Base-by-base conservation (phyloP, 139 green algal species). In the Prasinococcaceae sp. region DNA sequence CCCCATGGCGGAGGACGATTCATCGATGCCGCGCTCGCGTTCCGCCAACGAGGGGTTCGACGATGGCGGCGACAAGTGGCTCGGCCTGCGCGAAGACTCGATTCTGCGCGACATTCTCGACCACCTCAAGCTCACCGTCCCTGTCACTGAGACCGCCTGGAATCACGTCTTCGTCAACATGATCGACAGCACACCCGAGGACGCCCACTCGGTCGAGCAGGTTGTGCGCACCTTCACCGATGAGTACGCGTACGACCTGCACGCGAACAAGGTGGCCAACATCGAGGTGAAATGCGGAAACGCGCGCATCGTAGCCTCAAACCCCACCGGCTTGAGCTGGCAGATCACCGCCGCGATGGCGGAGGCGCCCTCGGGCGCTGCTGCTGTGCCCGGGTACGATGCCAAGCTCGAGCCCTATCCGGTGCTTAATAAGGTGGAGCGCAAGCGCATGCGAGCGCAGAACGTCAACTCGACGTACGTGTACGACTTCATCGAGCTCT, bases 131-230 rank as follows among this genome's bases (percentile, higher is more conserved):
- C 33, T 41, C 33, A 14, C 12, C 12, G 33, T 14, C 12, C 33
- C 33, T 41, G 33, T 14, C 12, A 41, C 14, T 14, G 33, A 41
- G 23, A 62, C 54, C 10, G 54, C 54, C 23, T 53, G 42, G 42
- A 62, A 62, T 37, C 33, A 54, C 54, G 33, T 62, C 10, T 62
- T 49, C 20, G 47, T 62, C 42, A 53, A 62, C 43, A 25, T 62
- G 22, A 30, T 53, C 43, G 43, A 30, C 28, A 28, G 32, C 27
- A 28, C 30, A 20, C 23, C 27, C 2, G 14, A 47, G 2, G 43
- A 53, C 26, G 39, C 53, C 30, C 43, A 27, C 10, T 17, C 8
- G 12, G 29, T 46, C 16, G 54, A 62, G 27, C 30, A 14, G 14
- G 33, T 35, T 30, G 47, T 62, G 2, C 19, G 17, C 17, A 29